These are phyloP conservation scores for Neonectria punicea DNA, from an alignment of 2,329 filamentous ascomycete genomes.

Conservation along the genomic window DNA sequence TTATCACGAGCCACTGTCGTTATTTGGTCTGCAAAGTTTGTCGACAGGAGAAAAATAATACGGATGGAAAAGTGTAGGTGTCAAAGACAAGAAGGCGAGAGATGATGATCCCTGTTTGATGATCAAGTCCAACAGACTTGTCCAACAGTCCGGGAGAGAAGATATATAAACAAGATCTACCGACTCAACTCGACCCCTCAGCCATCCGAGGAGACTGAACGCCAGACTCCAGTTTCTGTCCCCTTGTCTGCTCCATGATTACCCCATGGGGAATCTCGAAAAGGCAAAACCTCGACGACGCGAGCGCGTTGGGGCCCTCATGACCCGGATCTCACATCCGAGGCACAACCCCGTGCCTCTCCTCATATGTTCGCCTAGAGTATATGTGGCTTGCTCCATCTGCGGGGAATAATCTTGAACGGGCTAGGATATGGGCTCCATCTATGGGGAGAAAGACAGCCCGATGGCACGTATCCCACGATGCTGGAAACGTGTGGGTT, in stretches of 20 bases:
- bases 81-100: background rate
- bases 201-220: background rate
- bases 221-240: background rate
- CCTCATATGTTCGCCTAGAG: background rate
- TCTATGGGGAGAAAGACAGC: background rate
- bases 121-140: background rate
- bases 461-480: background rate
- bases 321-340: slow-evolving; percentile 16
- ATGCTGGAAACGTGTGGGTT: background rate
- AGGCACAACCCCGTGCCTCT: background rate
- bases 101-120: background rate
- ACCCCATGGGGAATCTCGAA: slow-evolving; percentile 11
- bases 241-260: background rate
- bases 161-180: background rate
- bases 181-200: background rate
- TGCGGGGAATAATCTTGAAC: background rate
- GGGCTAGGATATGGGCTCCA: background rate
- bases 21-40: background rate
- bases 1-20: background rate
- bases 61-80: background rate
- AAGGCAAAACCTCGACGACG: background rate
- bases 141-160: background rate
- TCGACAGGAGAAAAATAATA: background rate
- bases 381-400: background rate
- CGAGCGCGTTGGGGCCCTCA: background rate